A percentile compares a stretch with the other conserved stretches of the same genome.
Conservation (phyloP, 176 grass and related monocot genomes). For the Cocos nucifera region DNA sequence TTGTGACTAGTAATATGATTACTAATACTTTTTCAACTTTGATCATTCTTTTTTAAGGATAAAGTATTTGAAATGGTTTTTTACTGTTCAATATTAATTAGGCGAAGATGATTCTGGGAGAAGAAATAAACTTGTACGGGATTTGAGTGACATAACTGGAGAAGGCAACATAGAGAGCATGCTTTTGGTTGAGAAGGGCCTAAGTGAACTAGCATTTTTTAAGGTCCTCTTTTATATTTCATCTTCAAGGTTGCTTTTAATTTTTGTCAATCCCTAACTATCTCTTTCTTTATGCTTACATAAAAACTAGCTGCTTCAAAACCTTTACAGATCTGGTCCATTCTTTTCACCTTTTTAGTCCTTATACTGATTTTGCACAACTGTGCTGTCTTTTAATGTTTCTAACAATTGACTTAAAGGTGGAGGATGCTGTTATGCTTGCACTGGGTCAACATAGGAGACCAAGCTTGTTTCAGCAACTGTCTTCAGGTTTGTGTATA, state of each 20-base stretch:
- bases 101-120: constrained; percentile 55
- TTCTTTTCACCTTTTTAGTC: background rate
- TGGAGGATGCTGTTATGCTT: constrained; percentile 96
- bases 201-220: constrained; percentile 83
- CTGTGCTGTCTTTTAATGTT: constrained; percentile 12
- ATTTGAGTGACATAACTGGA: constrained; percentile 82
- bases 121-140: constrained; percentile 68
- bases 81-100: constrained; percentile 20
- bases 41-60: background rate
- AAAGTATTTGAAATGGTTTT: constrained; percentile 9
- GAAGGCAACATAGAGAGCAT: constrained; percentile 98
- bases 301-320: too few relatives aligned
- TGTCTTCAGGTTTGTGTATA: constrained; percentile 68
- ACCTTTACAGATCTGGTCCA: too few relatives aligned
- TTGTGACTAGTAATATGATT: constrained; percentile 4
- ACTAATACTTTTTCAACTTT: background rate
- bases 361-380: background rate
- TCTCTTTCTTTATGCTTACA: background rate
- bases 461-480: constrained; percentile 80
- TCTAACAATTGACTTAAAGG: constrained; percentile 37
- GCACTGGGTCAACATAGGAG: constrained; percentile 75
- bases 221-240: constrained; percentile 32
- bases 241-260: background rate
- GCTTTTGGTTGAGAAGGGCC: constrained; percentile 97
- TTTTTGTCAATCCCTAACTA: background rate